These are phyloP conservation scores for Solanum lycopersicoides DNA, from an alignment of 257 asterid genomes.

Conservation along the genomic window DNA sequence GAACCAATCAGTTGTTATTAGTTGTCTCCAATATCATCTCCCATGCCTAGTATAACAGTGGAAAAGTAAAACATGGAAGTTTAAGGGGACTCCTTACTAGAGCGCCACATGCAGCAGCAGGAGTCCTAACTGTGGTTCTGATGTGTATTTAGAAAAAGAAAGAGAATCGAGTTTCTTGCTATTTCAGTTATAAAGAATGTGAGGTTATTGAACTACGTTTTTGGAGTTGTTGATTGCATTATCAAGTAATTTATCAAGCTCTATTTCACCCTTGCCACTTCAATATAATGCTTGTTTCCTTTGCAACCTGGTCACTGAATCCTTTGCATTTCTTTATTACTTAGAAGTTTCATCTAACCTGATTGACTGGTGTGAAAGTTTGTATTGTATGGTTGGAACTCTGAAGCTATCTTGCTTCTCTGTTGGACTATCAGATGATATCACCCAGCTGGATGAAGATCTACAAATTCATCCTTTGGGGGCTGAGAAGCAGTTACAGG, in stretches of 20 bases:
- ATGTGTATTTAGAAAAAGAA: neutral
- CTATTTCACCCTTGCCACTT: neutral
- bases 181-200: neutral
- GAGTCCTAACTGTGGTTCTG: neutral
- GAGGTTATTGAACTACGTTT: neutral
- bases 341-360: conserved; percentile 4
- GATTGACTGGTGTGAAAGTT: neutral
- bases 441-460: conserved; percentile 63
- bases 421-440: conserved; percentile 60
- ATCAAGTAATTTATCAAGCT: neutral
- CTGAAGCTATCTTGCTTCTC: conserved; percentile 8
- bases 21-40: neutral
- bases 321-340: neutral
- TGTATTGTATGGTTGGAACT: neutral
- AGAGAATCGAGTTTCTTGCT: neutral
- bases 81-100: neutral
- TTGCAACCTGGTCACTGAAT: neutral
- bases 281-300: neutral
- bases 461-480: conserved; percentile 8
- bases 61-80: neutral
- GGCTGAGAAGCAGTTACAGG: conserved; percentile 14
- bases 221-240: neutral
- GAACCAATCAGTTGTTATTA: neutral
- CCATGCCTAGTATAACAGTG: neutral
- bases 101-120: neutral